These are phyloP conservation scores for Stachybotrys chlorohalonatus DNA, from an alignment of 2,329 filamentous ascomycete species.

Conservation along the genomic window DNA sequence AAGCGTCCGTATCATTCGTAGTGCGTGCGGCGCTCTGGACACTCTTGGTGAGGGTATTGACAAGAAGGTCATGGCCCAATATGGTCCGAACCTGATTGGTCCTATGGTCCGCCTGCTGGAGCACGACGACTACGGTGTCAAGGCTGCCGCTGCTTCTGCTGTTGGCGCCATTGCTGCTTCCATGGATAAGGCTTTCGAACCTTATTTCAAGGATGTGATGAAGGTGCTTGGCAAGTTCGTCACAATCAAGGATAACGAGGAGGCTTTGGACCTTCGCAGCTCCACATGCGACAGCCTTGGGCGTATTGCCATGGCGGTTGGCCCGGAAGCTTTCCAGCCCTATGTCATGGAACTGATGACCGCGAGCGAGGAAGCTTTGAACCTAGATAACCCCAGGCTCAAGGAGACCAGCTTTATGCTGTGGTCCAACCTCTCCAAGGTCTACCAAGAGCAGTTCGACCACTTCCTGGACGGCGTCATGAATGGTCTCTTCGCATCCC, in stretches of 20 bases:
- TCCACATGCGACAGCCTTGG: constrained; percentile 90
- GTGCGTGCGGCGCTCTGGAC: constrained; percentile 83
- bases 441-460: constrained; percentile 77
- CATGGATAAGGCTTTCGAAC: constrained; percentile 71
- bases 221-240: constrained; percentile 77
- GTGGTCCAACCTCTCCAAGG: constrained; percentile 90
- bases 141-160: constrained; percentile 80
- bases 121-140: constrained; percentile 81
- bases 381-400: constrained; percentile 80
- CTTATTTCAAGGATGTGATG: constrained; percentile 92
- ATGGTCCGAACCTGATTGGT: constrained; percentile 74
- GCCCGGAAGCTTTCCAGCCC: constrained; percentile 75
- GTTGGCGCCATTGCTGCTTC: constrained; percentile 85
- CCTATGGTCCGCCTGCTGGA: constrained; percentile 77
- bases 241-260: constrained; percentile 77
- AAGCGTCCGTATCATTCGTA: constrained; percentile 78
- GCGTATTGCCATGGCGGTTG: constrained; percentile 83
- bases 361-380: constrained; percentile 82
- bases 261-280: constrained; percentile 81
- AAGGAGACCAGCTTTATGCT: constrained; percentile 96
- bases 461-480: constrained; percentile 72
- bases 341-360: constrained; percentile 88
- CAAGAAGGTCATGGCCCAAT: constrained; percentile 63
- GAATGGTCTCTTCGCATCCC: constrained; percentile 70
- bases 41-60: constrained; percentile 87